Base-by-base conservation (phyloP, 2,329 filamentous ascomycete species). In the Kalmusia sp. region DNA sequence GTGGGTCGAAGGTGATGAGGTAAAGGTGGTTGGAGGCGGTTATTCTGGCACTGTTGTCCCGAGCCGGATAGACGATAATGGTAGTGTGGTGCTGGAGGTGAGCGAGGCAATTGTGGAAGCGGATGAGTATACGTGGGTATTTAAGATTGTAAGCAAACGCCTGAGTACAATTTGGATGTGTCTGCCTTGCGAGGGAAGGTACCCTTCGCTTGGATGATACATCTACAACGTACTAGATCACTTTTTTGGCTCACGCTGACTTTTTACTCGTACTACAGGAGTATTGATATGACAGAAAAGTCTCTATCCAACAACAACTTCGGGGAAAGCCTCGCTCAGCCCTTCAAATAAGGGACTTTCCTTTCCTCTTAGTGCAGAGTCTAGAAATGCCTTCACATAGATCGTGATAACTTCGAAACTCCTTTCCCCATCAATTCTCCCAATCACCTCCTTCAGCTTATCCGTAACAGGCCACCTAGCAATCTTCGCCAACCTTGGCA, bases 11-110 rank as follows among this genome's bases (percentile, higher is more conserved):
- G 78, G 77, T 0, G 80, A 82, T 50, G 39, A 62, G 21, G 72
- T 82, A 3, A 76, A 71, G 11, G 67, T 79, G 37, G 62, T 79
- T 3, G 74, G 73, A 15, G 71, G 67, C n/a, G 69, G 66, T 4
- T 58, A 67, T 6, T 69, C 69, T 17, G 69, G 67, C 6, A 64
- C 65, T n/a, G 43, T 56, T 8, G 54, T 57, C 6, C 48, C 54
- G 27, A 54, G 51, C 30, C 38, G 27, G 22, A 40, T 31, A 11
- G 14, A 15, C 5, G 17, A 45, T 2, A 24, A 45, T 25, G 38
- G 34, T 4, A 48, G 44, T 33, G 39, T 57, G 6, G 49, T 52
- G 6, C 22, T 59, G 25, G 41, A 51, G 3, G 41, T 54, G 7
- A 41, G 33, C 15, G 38, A 48, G 5, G 51, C 54, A 8, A 41